Evolutionary conservation across 2,329 filamentous ascomycete genomes (phyloP), one percentile per base, ranked within the genome.

Genomic region (Fragosphaeria purpurea): DNA sequence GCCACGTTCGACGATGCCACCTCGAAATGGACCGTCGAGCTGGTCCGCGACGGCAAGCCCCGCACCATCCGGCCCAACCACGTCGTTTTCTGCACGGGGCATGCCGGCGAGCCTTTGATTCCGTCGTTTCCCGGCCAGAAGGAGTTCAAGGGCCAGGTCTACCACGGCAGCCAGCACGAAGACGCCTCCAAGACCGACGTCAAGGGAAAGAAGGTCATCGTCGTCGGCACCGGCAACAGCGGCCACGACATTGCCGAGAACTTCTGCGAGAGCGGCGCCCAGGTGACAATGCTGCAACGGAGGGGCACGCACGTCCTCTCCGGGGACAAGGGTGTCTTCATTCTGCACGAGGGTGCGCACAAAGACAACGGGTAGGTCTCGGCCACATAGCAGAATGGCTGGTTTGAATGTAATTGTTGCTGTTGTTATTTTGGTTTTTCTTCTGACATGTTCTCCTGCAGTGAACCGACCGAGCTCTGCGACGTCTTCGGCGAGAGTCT

Each of bases 21-120:
- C 1, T 67, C 70, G 33, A 55, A 59, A 6, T 86, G 82, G 82
- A 78, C 73, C 0, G 66, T 82, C 1, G 68, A 66, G 2, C 57
- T 85, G 1, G 62, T 70, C 54, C 75, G 76, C 73, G 62, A 42
- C 53, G 0, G 71, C 34, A 7, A 78, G 55, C 72, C 66, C 2
- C 72, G 80, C 13, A 79, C 71, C 0, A 63, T 85, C 39, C 71
- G 76, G 34, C 82, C 82, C 0, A 74, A 70, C 6, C 82, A 86
- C 52, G 63, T 86, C 35, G 72, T 86, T 41, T 79, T 83, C 56
- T 77, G 79, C 2, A 86, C 82, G 0, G 82, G 82, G 0, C 81
- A 83, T 56, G 80, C 79, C 0, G 83, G 83, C 1, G 79, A 84
- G 63, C 81, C 78, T 59, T 74, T 77, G 47, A 63, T 77, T 44